These are phyloP conservation scores for Clitoria ternatea DNA, from an alignment of 306 rosid species.

Conservation along the genomic window DNA sequence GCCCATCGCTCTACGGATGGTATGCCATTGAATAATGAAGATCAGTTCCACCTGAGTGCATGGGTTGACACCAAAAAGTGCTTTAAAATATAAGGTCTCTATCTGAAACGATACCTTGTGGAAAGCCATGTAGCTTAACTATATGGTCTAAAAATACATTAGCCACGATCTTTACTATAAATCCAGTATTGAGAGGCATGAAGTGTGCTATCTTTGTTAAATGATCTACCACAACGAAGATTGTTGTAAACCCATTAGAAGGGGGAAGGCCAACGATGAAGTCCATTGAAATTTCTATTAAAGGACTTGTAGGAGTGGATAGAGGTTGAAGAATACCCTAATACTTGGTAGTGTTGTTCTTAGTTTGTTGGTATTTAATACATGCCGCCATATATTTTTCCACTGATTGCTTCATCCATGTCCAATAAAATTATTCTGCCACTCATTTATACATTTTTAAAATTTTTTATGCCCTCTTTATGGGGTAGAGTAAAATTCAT, in stretches of 20 bases:
- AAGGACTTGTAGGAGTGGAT: neutral
- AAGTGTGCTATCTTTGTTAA: neutral
- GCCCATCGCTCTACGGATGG: too few species aligned
- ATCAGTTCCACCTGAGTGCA: too few species aligned
- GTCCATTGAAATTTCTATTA: neutral
- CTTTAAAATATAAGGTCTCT: neutral
- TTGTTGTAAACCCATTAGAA: neutral
- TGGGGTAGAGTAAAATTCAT: neutral
- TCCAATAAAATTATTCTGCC: too few species aligned
- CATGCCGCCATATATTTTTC: neutral
- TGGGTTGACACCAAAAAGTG: too few species aligned
- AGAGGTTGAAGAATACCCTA: neutral
- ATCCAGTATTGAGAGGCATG: neutral
- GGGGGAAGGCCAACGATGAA: neutral
- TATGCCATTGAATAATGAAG: too few species aligned
- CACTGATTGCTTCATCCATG: too few species aligned
- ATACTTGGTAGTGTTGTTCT: neutral
- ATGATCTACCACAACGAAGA: neutral
- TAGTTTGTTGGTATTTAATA: too few species aligned
- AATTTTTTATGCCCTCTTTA: neutral
- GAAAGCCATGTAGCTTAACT: neutral
- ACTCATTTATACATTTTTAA: too few species aligned
- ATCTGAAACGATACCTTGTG: neutral
- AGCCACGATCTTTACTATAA: neutral
- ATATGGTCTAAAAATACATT: neutral